Evolutionary conservation across 2,329 filamentous ascomycete species (phyloP), one percentile per base, ranked within the genome.

Genomic region (Trichoderma simmonsii): DNA sequence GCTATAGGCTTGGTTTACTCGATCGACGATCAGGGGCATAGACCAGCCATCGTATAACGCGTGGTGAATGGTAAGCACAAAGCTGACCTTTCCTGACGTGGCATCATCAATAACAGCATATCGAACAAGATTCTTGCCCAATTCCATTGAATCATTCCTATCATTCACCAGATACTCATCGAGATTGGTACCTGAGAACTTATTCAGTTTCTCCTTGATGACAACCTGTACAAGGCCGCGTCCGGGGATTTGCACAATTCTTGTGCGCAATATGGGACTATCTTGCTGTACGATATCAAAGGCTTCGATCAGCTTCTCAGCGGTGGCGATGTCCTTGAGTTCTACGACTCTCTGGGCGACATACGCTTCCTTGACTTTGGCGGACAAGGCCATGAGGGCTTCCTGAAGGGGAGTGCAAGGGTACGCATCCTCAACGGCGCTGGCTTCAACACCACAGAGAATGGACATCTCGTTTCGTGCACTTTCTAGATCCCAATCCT

Each of bases 31-130:
- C 3, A 87, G 76, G 5, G 84, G 84, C 83, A 87, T 85, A 0
- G 83, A 85, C 86, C 87, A 88, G 28, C 87, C 87, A 66, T 89
- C 87, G 72, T 89, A 89, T 0, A 89, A 76, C 5, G 84, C 85
- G 73, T 89, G 87, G 73, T 89, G 87, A 79, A 87, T 85, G 1
- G 85, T 86, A 73, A 86, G 78, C n/a, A 88, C 83, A 73, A 88
- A 86, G 74, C 83, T 80, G 18, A 79, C 76, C 60, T 79, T 81
- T 43, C 76, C 78, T 5, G 77, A 77, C 7, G 75, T 73, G 4
- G 75, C 72, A 36, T 81, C 79, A 4, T 78, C 70, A 14, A 86
- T 78, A 15, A 87, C 76, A 4, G 82, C 84, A 66, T 84, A 87
- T 9, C 85, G 82, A 3, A 85, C 82, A 9, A 87, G 80, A 3